Percentiles rank a stretch among this genome's conserved stretches.
These are phyloP conservation scores for Teratosphaeria epicoccoides DNA, from an alignment of 2,329 filamentous ascomycete species.

Conservation along the genomic window DNA sequence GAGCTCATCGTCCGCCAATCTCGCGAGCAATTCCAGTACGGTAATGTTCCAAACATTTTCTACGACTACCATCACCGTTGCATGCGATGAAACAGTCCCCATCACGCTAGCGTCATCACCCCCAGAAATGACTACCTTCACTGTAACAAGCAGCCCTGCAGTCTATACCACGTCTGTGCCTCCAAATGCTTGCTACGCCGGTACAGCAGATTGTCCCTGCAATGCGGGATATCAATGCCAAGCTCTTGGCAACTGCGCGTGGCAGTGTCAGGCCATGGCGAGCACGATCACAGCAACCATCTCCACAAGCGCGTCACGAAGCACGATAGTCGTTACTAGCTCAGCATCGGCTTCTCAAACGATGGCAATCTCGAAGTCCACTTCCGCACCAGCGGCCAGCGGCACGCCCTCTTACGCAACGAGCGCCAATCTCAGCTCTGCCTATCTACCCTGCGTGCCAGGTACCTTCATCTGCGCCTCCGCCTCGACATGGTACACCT, in stretches of 20 bases:
- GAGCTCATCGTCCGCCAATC: too few species aligned
- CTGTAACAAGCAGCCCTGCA: conserved; percentile 11
- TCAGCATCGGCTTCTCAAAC: conserved; percentile 8
- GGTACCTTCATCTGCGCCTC: conserved; percentile 32
- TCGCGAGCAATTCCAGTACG: not conserved
- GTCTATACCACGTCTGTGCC: conserved; percentile 5
- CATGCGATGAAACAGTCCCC: not conserved
- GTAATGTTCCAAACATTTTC: not conserved
- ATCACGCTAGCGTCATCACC: not conserved
- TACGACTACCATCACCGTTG: not conserved
- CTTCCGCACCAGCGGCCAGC: not conserved
- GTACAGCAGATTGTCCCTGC: not conserved
- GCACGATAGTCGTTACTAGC: conserved; percentile 7
- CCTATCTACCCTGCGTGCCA: conserved; percentile 29
- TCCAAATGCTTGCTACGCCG: not conserved
- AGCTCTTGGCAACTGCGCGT: not conserved
- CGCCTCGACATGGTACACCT: conserved; percentile 26
- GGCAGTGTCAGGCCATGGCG: not conserved
- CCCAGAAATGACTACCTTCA: conserved; percentile 12
- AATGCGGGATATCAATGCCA: not conserved
- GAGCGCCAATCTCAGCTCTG: conserved; percentile 4
- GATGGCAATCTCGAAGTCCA: conserved; percentile 8
- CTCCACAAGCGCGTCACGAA: not conserved
- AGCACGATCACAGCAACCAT: not conserved
- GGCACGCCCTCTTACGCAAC: conserved; percentile 17